Base-by-base conservation (phyloP, 352 stramenopile species). In the Globisporangium middletonii region DNA sequence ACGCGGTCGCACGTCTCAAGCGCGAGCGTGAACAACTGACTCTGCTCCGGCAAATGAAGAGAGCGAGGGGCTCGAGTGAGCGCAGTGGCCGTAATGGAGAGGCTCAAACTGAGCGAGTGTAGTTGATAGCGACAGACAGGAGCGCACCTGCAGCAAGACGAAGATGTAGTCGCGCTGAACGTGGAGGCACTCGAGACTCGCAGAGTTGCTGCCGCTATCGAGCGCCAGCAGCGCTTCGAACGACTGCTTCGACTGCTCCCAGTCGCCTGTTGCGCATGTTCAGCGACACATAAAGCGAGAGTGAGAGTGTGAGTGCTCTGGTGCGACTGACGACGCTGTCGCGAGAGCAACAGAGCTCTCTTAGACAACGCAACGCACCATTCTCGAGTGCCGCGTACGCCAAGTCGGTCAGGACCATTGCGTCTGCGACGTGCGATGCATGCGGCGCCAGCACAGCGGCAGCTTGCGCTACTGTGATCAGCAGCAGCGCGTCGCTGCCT, bases 131-230 rank as follows among this genome's bases (percentile, higher is more conserved):
- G 28, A 28, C 23, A 23, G 23, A 23, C 23, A 23, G 23, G 13
- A 9, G 5, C 46, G 33, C 30, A 83, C 76, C 72, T 86, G 77
- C 13, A 91, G 54, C 7, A 91, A 54, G 28, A 87, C 78, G 63
- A 83, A 91, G 45, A 86, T 69, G 37, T 77, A 88, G 45, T 86
- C 69, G 26, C 62, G 60, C 33, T 47, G 51, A 18, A 57, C 42
- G 2, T 57, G 28, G 9, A 38, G 19, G 4, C 18, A 38, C 3
- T 6, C 15, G 6, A n/a, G 26, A 15, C 18, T 23, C 6, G n/a
- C 8, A 7, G 28, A 30, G 2, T 8, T 38, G 48, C n/a, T 23
- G 23, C 23, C 23, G 23, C 23, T 56, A 2, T 62, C 28, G 19
- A n/a, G 5, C 12, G 28, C 48, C 44, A 81, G 26, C 2, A 69